Evolutionary conservation across 2,329 filamentous ascomycete species (phyloP).

Genomic region (Penicillium decumbens): DNA sequence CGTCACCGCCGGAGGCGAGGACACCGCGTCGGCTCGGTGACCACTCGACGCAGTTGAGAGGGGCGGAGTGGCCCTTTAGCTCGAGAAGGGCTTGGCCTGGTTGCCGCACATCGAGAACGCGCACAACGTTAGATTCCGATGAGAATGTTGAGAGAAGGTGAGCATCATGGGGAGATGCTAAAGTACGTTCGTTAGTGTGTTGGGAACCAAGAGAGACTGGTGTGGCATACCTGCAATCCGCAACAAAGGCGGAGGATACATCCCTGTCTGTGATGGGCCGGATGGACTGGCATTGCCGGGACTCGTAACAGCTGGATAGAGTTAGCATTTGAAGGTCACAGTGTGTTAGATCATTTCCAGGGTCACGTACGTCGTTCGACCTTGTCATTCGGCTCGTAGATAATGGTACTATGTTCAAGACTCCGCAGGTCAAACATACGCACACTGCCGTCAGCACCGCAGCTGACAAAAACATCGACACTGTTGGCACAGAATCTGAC

Average conservation of each 20-base stretch:
- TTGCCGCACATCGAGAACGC: conserved; percentile 92
- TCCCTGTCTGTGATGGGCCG: conserved; percentile 53
- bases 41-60: conserved; percentile 95
- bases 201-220: no score
- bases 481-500: conserved; percentile 97
- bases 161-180: conserved; percentile 87
- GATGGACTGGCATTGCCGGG: conserved; percentile 63
- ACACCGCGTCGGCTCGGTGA: conserved; percentile 80
- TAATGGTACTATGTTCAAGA: conserved; percentile 96
- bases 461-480: conserved; percentile 98
- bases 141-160: conserved; percentile 97
- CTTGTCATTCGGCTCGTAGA: conserved; percentile 94
- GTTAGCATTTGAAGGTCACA: conserved; percentile 5
- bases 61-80: conserved; percentile 77
- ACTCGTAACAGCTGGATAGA: conserved; percentile 40
- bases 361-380: conserved; percentile 57
- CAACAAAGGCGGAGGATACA: conserved; percentile 56
- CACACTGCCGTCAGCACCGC: conserved; percentile 93
- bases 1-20: conserved; percentile 85
- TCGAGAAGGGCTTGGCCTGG: conserved; percentile 93
- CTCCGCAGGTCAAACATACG: conserved; percentile 98
- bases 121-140: conserved; percentile 83
- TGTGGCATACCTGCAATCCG: conserved; percentile 41
- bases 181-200: not conserved
- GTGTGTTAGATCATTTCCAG: not conserved